Evolutionary conservation across 805 yeast genomes (phyloP).

Genomic region (Lipomyces yamanashiensis): DNA sequence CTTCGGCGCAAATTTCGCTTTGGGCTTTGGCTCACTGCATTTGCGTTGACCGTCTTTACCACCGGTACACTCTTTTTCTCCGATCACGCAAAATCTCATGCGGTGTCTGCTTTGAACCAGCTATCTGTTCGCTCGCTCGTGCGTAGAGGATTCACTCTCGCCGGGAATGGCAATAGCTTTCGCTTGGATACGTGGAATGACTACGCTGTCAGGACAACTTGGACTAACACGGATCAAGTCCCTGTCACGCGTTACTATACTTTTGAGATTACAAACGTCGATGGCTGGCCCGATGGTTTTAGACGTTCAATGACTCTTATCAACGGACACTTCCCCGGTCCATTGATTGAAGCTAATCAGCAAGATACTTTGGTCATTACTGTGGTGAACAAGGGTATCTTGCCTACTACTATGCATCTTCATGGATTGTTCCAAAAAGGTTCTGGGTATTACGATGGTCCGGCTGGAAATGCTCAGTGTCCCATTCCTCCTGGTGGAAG

Average conservation of each 20-base stretch:
- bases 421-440: conserved; percentile 57
- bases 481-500: conserved; percentile 52
- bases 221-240: background rate
- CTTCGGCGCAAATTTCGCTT: too few relatives aligned
- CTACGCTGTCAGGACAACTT: conserved; percentile 1
- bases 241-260: conserved; percentile 41
- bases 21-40: too few relatives aligned
- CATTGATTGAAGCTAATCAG: conserved; percentile 50
- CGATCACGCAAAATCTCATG: background rate
- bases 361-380: conserved; percentile 47
- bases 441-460: conserved; percentile 58
- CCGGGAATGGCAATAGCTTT: background rate
- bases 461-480: conserved; percentile 56
- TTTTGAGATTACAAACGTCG: conserved; percentile 45
- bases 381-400: conserved; percentile 48
- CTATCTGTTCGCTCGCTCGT: background rate
- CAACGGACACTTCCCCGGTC: conserved; percentile 58
- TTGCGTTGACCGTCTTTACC: background rate
- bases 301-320: conserved; percentile 47
- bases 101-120: background rate
- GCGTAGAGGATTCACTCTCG: background rate
- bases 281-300: conserved; percentile 46
- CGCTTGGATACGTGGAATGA: conserved; percentile 11
- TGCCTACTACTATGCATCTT: conserved; percentile 54
- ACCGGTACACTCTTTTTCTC: background rate